Percentiles rank a stretch among this genome's conserved stretches.
These are phyloP conservation scores for Lenwebbia sp. DNA, from an alignment of 345 rosid genomes.

Conservation along the genomic window DNA sequence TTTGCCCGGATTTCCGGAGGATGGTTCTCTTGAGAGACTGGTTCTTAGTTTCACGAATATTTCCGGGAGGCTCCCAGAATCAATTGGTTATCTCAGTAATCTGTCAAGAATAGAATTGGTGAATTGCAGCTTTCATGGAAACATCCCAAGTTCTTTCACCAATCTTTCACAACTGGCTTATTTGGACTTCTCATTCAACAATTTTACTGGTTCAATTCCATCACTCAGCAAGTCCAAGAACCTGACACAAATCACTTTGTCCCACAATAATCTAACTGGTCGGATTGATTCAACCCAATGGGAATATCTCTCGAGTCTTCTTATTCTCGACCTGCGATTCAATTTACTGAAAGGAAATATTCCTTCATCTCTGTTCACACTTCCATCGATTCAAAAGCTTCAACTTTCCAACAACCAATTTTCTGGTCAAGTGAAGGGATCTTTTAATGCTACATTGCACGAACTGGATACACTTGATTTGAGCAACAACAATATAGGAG, in stretches of 20 bases:
- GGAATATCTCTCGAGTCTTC: constrained; percentile 9
- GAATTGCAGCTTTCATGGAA: constrained; percentile 8
- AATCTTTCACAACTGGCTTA: constrained; percentile 7
- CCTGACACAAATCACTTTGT: constrained; percentile 6
- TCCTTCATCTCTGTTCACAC: constrained; percentile 4
- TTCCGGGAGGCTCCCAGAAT: constrained; percentile 16
- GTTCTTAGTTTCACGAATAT: constrained; percentile 10
- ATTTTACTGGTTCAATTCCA: constrained; percentile 23
- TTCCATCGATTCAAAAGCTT: constrained; percentile 2
- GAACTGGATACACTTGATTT: constrained; percentile 22
- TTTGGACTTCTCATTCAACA: constrained; percentile 22
- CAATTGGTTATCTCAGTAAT: constrained; percentile 8
- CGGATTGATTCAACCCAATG: constrained; percentile 6
- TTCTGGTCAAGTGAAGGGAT: not conserved
- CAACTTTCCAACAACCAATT: constrained; percentile 15
- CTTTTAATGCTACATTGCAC: not conserved
- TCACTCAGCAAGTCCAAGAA: constrained; percentile 4
- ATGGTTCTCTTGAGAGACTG: constrained; percentile 10
- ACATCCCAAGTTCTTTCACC: constrained; percentile 13
- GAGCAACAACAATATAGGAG: constrained; percentile 25
- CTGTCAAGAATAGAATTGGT: constrained; percentile 4
- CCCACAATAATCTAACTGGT: constrained; percentile 16
- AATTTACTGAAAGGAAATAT: constrained; percentile 24
- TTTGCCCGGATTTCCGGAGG: not conserved
- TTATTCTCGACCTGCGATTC: constrained; percentile 1